phyloP scores from a whole-genome alignment of 345 rosid genomes.

The Cardamine chenopodiifolia region DNA sequence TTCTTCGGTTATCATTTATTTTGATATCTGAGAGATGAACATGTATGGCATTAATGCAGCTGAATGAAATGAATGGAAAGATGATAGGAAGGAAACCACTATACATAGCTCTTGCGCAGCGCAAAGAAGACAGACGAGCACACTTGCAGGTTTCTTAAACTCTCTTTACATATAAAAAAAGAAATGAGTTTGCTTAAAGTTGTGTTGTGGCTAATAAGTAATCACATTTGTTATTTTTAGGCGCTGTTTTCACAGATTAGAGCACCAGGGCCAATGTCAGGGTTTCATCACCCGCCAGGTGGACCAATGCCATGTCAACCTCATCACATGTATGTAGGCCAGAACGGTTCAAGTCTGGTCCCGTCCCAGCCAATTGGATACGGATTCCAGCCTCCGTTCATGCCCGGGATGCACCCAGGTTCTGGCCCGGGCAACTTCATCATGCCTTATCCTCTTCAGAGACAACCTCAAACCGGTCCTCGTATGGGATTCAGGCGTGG shows the following conservation, averaged over 20 bases:
- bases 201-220: background rate
- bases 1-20: background rate
- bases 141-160: conserved; percentile 35
- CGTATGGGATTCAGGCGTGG: conserved; percentile 50
- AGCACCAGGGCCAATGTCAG: conserved; percentile 8
- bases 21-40: background rate
- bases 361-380: conserved; percentile 56
- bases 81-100: conserved; percentile 66
- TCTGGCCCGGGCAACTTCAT: conserved; percentile 30
- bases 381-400: conserved; percentile 53
- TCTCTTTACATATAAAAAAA: background rate
- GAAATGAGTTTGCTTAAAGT: background rate
- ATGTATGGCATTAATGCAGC: conserved; percentile 38
- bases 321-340: conserved; percentile 32
- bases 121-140: conserved; percentile 70
- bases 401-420: conserved; percentile 53
- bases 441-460: conserved; percentile 58
- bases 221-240: conserved; percentile 34
- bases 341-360: conserved; percentile 45
- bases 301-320: conserved; percentile 19
- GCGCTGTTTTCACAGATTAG: conserved; percentile 33
- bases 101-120: conserved; percentile 71
- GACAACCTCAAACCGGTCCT: conserved; percentile 58
- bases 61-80: conserved; percentile 70
- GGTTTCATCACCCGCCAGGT: conserved; percentile 20